Conservation (phyloP, 768 basidiomycete genomes). For the Collybia mongolica region DNA sequence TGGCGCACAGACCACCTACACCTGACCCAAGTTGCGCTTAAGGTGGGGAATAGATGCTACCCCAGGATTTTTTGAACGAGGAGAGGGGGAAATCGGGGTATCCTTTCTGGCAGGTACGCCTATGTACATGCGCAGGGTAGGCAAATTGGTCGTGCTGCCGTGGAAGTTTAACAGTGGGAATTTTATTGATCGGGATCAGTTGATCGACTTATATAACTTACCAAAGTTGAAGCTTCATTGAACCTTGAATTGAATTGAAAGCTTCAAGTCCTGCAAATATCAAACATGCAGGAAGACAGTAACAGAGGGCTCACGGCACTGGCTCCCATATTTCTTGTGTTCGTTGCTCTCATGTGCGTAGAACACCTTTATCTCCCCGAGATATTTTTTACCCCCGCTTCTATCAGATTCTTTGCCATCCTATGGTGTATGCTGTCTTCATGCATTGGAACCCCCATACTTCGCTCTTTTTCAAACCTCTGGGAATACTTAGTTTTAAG, state of each 20-base stretch:
- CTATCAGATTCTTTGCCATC: constrained; percentile 43
- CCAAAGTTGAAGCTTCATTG: neutral
- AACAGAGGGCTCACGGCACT: constrained; percentile 28
- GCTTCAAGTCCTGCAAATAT: neutral
- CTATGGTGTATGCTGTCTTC: constrained; percentile 71
- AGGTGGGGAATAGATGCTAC: too few relatives aligned
- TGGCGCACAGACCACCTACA: constrained; percentile 16
- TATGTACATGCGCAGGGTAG: too few relatives aligned
- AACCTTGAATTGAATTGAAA: too few relatives aligned
- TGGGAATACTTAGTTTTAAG: constrained; percentile 47
- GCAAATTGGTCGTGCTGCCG: neutral
- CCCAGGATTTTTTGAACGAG: neutral
- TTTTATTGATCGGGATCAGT: constrained; percentile 1
- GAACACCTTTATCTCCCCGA: constrained; percentile 1
- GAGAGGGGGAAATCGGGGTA: neutral
- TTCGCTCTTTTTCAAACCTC: constrained; percentile 40
- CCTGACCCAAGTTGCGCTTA: too few relatives aligned
- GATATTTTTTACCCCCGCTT: constrained; percentile 5
- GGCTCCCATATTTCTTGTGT: constrained; percentile 40
- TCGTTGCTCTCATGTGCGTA: constrained; percentile 44
- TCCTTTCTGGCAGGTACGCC: too few relatives aligned
- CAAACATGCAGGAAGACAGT: constrained; percentile 13
- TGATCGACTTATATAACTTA: neutral
- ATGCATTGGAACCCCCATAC: constrained; percentile 55
- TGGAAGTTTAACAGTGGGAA: neutral